A percentile compares a stretch with the other conserved stretches of the same genome.
Conservation (phyloP, 1,284 basidiomycete species). For the Ustilago trichophora region DNA sequence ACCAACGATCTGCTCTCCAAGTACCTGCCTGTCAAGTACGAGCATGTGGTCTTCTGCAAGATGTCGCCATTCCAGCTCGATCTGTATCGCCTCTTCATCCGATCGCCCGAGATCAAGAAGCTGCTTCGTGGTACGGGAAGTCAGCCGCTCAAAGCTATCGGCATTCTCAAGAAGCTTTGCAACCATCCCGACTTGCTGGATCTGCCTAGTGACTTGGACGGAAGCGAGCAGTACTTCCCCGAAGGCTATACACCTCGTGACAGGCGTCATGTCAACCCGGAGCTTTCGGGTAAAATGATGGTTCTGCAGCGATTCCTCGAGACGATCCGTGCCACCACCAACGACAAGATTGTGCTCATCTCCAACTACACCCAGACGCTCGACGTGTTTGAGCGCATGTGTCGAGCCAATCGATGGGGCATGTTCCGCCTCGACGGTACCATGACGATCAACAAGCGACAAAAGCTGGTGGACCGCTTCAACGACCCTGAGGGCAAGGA, state of each 20-base stretch:
- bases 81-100: slow-evolving; percentile 91
- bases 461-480: slow-evolving; percentile 96
- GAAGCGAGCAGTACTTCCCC: slow-evolving; percentile 84
- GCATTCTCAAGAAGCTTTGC: slow-evolving; percentile 94
- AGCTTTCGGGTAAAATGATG: slow-evolving; percentile 72
- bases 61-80: slow-evolving; percentile 87
- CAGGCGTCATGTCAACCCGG: slow-evolving; percentile 53
- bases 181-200: slow-evolving; percentile 96
- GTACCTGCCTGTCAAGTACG: slow-evolving; percentile 98
- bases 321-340: slow-evolving; percentile 59
- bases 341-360: slow-evolving; percentile 98
- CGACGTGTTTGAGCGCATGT: slow-evolving; percentile 73
- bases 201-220: slow-evolving; percentile 84
- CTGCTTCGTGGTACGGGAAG: slow-evolving; percentile 90
- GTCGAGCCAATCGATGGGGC: slow-evolving; percentile 76
- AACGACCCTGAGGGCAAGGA: slow-evolving; percentile 95
- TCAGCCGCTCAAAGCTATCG: slow-evolving; percentile 96
- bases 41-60: slow-evolving; percentile 96
- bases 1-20: slow-evolving; percentile 98
- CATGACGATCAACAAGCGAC: slow-evolving; percentile 91
- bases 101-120: slow-evolving; percentile 91
- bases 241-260: slow-evolving; percentile 76
- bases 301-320: slow-evolving; percentile 77
- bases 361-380: slow-evolving; percentile 98
- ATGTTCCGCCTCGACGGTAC: slow-evolving; percentile 92